These are phyloP conservation scores for Cyberlindnera subsufficiens DNA, from an alignment of 805 yeast species.

Conservation along the genomic window DNA sequence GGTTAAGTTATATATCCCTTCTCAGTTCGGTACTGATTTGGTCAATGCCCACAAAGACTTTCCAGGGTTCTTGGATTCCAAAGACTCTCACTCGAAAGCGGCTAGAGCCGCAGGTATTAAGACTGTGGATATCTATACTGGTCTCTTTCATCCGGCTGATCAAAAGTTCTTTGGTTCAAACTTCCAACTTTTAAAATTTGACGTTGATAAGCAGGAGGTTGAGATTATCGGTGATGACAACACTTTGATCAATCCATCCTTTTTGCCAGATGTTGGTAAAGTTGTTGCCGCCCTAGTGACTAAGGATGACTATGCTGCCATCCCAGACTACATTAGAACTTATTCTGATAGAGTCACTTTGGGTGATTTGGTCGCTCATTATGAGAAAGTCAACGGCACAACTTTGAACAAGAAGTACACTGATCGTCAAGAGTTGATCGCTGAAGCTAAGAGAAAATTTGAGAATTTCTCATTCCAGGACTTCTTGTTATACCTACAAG, in stretches of 20 bases:
- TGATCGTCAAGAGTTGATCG: slow-evolving; percentile 27
- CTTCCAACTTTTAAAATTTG: slow-evolving; percentile 31
- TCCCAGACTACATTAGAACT: slow-evolving; percentile 41
- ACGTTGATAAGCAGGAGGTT: slow-evolving; percentile 29
- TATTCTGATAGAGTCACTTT: slow-evolving; percentile 35
- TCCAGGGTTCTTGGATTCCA: slow-evolving; percentile 31
- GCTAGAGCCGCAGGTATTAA: slow-evolving; percentile 41
- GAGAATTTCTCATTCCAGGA: slow-evolving; percentile 27
- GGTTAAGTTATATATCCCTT: slow-evolving; percentile 50
- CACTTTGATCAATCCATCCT: slow-evolving; percentile 30
- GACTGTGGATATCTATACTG: slow-evolving; percentile 37
- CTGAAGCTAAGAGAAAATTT: slow-evolving; percentile 25
- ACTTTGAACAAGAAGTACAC: slow-evolving; percentile 28
- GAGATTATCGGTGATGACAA: slow-evolving; percentile 36
- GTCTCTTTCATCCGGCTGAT: slow-evolving; percentile 31
- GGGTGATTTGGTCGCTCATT: slow-evolving; percentile 32
- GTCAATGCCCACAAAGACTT: slow-evolving; percentile 22
- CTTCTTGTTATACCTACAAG: slow-evolving; percentile 33
- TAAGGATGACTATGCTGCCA: slow-evolving; percentile 23
- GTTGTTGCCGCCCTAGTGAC: slow-evolving; percentile 36
- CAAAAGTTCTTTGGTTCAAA: slow-evolving; percentile 19
- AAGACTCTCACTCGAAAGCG: slow-evolving; percentile 30
- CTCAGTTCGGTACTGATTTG: slow-evolving; percentile 52
- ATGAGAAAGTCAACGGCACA: slow-evolving; percentile 34
- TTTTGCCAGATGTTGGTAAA: slow-evolving; percentile 38